These are phyloP conservation scores for Hemisphaericaspora xylofermentans DNA, from an alignment of 1,139 yeast genomes.

Conservation along the genomic window DNA sequence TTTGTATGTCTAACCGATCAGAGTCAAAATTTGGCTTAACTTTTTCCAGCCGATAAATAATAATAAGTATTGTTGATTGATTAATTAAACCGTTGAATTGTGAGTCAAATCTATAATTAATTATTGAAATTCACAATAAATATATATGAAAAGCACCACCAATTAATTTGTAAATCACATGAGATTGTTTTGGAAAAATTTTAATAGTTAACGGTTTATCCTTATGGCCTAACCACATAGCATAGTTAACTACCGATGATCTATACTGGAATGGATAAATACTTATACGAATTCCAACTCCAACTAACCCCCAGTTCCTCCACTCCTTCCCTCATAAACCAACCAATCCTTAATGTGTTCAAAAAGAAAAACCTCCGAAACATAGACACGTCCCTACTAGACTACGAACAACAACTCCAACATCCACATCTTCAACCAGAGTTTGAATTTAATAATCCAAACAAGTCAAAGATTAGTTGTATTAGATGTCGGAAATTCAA, in stretches of 20 bases:
- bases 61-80: background rate
- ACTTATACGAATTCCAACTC: conserved; percentile 16
- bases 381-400: background rate
- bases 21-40: background rate
- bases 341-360: conserved; percentile 19
- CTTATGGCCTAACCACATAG: too few species aligned
- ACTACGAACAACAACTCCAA: conserved; percentile 4
- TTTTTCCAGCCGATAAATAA: background rate
- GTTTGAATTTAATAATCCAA: conserved; percentile 15
- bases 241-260: too few species aligned
- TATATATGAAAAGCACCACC: too few species aligned
- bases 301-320: conserved; percentile 2
- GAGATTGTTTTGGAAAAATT: too few species aligned
- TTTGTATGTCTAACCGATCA: background rate
- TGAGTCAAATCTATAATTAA: background rate
- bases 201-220: too few species aligned
- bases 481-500: conserved; percentile 26
- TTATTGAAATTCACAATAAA: background rate
- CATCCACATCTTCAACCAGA: conserved; percentile 13
- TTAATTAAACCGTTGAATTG: background rate
- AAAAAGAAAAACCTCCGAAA: conserved; percentile 20
- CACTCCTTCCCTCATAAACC: background rate
- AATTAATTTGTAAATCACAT: too few species aligned
- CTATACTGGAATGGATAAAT: conserved; percentile 4
- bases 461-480: conserved; percentile 23